Percentiles rank a stretch among this genome's conserved stretches.
phyloP scores from a whole-genome alignment of 441 rosid species.

The Gossypium schwendimanii region DNA sequence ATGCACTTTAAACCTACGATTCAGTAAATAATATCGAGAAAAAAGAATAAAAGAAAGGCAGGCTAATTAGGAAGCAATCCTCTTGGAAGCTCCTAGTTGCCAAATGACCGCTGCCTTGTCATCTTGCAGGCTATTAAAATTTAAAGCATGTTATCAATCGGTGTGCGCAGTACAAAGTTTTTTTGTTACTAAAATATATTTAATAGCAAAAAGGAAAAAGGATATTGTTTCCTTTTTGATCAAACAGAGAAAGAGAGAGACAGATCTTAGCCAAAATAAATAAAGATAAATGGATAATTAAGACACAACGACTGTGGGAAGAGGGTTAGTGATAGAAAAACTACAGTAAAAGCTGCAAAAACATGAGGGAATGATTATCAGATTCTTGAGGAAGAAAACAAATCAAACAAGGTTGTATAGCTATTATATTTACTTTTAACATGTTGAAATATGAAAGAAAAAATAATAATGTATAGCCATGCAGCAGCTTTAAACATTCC shows the following conservation, averaged over 20 bases:
- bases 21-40: too few species aligned
- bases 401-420: conserved; percentile 1
- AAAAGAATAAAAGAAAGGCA: too few species aligned
- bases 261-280: not conserved
- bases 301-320: conserved; percentile 11
- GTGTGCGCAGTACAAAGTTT: not conserved
- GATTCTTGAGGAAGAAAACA: conserved; percentile 22
- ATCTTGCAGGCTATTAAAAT: not conserved
- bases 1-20: too few species aligned
- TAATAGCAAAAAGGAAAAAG: conserved; percentile 16
- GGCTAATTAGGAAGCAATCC: not conserved
- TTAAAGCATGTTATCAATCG: conserved; percentile 1
- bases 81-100: not conserved
- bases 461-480: not conserved
- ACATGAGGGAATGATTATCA: conserved; percentile 7
- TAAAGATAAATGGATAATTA: not conserved
- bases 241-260: not conserved
- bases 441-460: not conserved
- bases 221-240: conserved; percentile 13
- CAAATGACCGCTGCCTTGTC: conserved; percentile 4
- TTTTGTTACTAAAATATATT: not conserved
- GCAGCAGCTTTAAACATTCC: conserved; percentile 49
- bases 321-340: conserved; percentile 16
- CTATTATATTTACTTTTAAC: not conserved
- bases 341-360: conserved; percentile 27